Percentiles rank a stretch among this genome's conserved stretches.
Conservation (phyloP, 305 asterid genomes). For the Fraxinus sp. region DNA sequence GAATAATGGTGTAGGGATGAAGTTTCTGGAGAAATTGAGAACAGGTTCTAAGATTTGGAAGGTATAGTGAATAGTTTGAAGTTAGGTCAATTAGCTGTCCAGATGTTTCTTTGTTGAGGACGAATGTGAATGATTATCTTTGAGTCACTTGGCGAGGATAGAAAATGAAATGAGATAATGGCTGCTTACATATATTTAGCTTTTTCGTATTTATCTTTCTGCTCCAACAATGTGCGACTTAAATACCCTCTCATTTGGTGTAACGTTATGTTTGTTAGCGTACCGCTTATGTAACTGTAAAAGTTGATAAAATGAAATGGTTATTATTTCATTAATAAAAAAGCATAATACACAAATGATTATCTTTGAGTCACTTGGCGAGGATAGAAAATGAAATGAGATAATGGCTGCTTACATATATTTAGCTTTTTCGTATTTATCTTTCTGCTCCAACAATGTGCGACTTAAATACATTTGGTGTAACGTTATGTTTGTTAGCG, state of each 20-base stretch:
- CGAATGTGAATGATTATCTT: not conserved
- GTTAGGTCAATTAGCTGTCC: not conserved
- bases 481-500: not conserved
- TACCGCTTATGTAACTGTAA: not conserved
- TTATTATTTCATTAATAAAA: too few species aligned
- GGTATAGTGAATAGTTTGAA: not conserved
- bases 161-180: not conserved
- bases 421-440: not conserved
- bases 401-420: not conserved
- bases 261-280: not conserved
- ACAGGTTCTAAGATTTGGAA: not conserved
- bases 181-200: not conserved
- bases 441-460: not conserved
- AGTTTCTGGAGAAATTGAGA: not conserved
- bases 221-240: not conserved
- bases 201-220: not conserved
- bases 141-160: not conserved
- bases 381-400: not conserved
- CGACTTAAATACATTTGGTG: not conserved
- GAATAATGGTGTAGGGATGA: not conserved
- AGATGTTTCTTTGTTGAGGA: not conserved
- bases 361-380: not conserved
- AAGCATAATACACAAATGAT: too few species aligned
- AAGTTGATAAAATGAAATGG: not conserved
- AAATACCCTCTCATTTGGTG: not conserved